These are phyloP conservation scores for Stachybotrys echinatus DNA, from an alignment of 2,329 filamentous ascomycete genomes.

Conservation along the genomic window DNA sequence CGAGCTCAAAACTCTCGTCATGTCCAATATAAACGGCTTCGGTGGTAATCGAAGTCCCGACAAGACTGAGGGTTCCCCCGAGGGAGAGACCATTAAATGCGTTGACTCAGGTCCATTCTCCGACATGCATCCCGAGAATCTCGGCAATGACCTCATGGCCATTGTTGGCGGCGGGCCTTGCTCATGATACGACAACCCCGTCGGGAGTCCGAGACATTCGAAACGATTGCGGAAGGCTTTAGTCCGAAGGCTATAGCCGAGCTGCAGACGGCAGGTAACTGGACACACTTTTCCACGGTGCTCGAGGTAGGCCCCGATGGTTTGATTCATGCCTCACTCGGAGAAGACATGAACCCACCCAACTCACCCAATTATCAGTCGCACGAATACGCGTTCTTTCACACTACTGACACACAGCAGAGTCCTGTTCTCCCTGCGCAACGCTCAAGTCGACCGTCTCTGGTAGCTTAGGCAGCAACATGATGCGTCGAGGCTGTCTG, in stretches of 20 bases:
- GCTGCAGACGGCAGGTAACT: constrained; percentile 6
- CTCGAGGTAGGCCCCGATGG: constrained; percentile 21
- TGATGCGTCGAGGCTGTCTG: not conserved
- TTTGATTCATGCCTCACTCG: constrained; percentile 15
- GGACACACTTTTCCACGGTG: constrained; percentile 2
- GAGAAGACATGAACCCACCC: constrained; percentile 17
- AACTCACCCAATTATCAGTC: not conserved
- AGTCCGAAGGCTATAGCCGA: constrained; percentile 8
- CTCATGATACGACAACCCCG: constrained; percentile 16
- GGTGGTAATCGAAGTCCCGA: constrained; percentile 19
- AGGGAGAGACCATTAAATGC: constrained; percentile 3
- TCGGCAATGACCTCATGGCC: constrained; percentile 3
- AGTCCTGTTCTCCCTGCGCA: not conserved
- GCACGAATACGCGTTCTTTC: not conserved
- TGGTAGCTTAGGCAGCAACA: not conserved
- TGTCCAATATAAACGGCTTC: constrained; percentile 17
- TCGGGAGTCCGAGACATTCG: constrained; percentile 4
- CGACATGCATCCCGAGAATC: constrained; percentile 11
- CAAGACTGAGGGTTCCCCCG: constrained; percentile 4
- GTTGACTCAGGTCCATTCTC: constrained; percentile 17
- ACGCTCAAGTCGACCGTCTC: not conserved
- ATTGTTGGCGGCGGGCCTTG: constrained; percentile 12
- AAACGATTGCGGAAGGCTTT: constrained; percentile 2
- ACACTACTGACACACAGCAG: not conserved
- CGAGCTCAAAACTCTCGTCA: too few species aligned